Conservation (phyloP, 2,329 filamentous ascomycete genomes). For the Lecanosticta acicola region DNA sequence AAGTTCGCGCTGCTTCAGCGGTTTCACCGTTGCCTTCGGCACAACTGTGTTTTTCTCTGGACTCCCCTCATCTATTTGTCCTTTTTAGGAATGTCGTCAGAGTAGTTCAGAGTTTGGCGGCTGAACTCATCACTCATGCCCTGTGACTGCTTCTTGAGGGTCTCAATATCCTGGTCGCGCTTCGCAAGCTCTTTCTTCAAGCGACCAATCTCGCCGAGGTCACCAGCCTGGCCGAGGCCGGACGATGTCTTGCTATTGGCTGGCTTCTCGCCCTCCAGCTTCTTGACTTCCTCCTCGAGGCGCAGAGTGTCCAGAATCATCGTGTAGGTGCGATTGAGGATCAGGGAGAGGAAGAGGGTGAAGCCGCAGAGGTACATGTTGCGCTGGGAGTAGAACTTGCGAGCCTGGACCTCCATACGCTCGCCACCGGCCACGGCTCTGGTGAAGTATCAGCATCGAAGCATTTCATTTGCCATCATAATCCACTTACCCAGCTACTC, state of each 20-base stretch:
- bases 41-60: background rate
- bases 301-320: slow-evolving; percentile 91
- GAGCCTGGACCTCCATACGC: slow-evolving; percentile 95
- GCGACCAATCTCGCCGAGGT: slow-evolving; percentile 66
- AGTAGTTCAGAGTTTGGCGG: slow-evolving; percentile 65
- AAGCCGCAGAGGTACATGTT: slow-evolving; percentile 99
- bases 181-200: slow-evolving; percentile 61
- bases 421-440: slow-evolving; percentile 74
- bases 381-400: slow-evolving; percentile 99
- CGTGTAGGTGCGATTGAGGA: slow-evolving; percentile 97
- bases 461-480: background rate
- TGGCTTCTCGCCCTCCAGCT: slow-evolving; percentile 62
- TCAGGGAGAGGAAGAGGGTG: slow-evolving; percentile 96
- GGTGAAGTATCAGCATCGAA: slow-evolving; percentile 18
- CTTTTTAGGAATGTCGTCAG: slow-evolving; percentile 51
- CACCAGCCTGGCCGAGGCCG: slow-evolving; percentile 66
- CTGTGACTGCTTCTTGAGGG: slow-evolving; percentile 85
- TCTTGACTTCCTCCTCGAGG: slow-evolving; percentile 86
- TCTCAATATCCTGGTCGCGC: slow-evolving; percentile 79
- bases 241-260: slow-evolving; percentile 56
- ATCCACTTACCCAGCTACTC: slow-evolving; percentile 45
- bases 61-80: slow-evolving; percentile 37
- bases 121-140: slow-evolving; percentile 81
- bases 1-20: background rate
- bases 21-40: background rate